A percentile compares a stretch with the other conserved stretches of the same genome.
phyloP scores from a whole-genome alignment of 2,329 filamentous ascomycete genomes.

The Cercospora sojina region DNA sequence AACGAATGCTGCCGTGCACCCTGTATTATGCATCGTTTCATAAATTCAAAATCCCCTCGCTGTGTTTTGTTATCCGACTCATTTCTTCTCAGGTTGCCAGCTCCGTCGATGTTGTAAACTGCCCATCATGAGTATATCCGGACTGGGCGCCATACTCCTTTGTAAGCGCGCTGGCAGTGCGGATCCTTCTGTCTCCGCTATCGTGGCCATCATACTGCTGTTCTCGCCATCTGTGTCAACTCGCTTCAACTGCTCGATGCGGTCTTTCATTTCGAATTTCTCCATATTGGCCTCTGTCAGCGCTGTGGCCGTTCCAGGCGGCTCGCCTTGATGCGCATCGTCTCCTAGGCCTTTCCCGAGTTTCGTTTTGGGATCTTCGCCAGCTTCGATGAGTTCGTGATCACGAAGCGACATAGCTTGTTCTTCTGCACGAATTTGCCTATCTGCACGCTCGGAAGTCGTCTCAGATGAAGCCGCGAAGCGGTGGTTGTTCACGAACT shows the following conservation, averaged over 20 bases:
- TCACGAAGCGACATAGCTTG: slow-evolving; percentile 55
- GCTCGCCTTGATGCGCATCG: slow-evolving; percentile 20
- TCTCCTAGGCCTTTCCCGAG: slow-evolving; percentile 28
- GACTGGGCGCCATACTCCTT: slow-evolving; percentile 5
- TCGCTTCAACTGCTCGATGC: slow-evolving; percentile 16
- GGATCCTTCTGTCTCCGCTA: slow-evolving; percentile 18
- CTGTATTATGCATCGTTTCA: neutral
- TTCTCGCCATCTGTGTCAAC: slow-evolving; percentile 16
- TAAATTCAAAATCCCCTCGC: neutral
- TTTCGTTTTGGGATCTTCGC: slow-evolving; percentile 39
- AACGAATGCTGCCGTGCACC: neutral
- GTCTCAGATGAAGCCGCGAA: slow-evolving; percentile 44
- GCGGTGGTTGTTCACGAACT: slow-evolving; percentile 40
- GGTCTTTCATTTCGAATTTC: slow-evolving; percentile 28
- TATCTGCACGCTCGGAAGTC: slow-evolving; percentile 48
- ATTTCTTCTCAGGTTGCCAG: slow-evolving; percentile 5
- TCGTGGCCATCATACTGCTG: slow-evolving; percentile 23
- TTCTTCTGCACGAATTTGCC: slow-evolving; percentile 55
- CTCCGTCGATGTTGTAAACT: slow-evolving; percentile 15
- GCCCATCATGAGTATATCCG: slow-evolving; percentile 1
- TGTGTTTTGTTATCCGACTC: neutral
- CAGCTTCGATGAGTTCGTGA: slow-evolving; percentile 55
- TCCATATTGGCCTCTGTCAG: slow-evolving; percentile 38
- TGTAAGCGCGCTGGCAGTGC: neutral
- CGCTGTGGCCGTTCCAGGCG: slow-evolving; percentile 9